A percentile compares a stretch with the other conserved stretches of the same genome.
phyloP scores from a whole-genome alignment of 2,329 filamentous ascomycete genomes.

The Harringtonia lauricola region DNA sequence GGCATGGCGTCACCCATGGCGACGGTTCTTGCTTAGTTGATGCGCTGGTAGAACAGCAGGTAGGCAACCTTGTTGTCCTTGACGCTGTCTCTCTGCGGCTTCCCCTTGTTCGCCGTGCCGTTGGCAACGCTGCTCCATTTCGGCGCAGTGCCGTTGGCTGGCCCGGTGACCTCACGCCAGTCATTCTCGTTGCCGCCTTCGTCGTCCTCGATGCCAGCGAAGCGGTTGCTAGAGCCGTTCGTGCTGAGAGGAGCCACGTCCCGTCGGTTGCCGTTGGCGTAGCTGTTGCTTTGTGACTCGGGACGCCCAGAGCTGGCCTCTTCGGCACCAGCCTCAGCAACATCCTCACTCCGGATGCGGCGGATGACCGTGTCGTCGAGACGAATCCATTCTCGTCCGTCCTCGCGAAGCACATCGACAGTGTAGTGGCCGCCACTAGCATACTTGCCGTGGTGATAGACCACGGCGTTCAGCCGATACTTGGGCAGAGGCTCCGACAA shows the following conservation, averaged over 20 bases:
- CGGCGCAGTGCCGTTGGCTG: slow-evolving; percentile 50
- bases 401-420: slow-evolving; percentile 89
- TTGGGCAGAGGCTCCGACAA: slow-evolving; percentile 60
- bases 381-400: slow-evolving; percentile 91
- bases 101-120: slow-evolving; percentile 41
- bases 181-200: slow-evolving; percentile 56
- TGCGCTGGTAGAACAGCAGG: slow-evolving; percentile 84
- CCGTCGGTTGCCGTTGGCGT: not conserved
- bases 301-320: slow-evolving; percentile 36
- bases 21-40: slow-evolving; percentile 26
- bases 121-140: slow-evolving; percentile 67
- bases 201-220: slow-evolving; percentile 57
- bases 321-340: slow-evolving; percentile 74
- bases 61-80: slow-evolving; percentile 97
- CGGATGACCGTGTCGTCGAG: slow-evolving; percentile 89
- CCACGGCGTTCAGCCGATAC: slow-evolving; percentile 79
- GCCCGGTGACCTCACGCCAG: slow-evolving; percentile 70
- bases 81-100: slow-evolving; percentile 50
- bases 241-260: not conserved
- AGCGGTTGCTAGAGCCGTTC: slow-evolving; percentile 59
- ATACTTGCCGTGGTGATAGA: slow-evolving; percentile 97
- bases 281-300: slow-evolving; percentile 30
- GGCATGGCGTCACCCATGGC: not conserved
- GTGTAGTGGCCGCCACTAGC: slow-evolving; percentile 96
- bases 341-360: slow-evolving; percentile 76